These are phyloP conservation scores for Selenicereus undatus DNA, from an alignment of 148 eudicot genomes.

Conservation along the genomic window DNA sequence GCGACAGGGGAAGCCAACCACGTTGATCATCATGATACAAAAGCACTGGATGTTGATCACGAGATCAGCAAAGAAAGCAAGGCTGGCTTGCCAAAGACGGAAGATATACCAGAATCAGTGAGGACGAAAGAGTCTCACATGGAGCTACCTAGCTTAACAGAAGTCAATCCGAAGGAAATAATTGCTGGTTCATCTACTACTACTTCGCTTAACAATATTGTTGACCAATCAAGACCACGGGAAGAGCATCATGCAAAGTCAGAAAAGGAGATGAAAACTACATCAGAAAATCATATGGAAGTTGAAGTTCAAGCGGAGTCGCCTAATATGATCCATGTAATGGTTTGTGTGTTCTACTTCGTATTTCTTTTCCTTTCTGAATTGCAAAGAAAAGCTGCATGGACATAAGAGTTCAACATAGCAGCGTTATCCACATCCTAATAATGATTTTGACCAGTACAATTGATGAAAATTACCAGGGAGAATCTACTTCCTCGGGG, in stretches of 20 bases:
- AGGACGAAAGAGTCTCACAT: not conserved
- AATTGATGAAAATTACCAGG: conserved; percentile 7
- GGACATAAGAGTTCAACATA: not conserved
- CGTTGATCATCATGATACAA: not conserved
- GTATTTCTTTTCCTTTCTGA: not conserved
- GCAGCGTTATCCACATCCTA: not conserved
- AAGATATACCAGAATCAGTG: conserved; percentile 1
- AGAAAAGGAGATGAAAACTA: not conserved
- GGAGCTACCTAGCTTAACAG: not conserved
- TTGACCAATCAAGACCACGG: no score
- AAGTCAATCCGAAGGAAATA: conserved; percentile 2
- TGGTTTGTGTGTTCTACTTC: not conserved
- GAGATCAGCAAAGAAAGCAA: not conserved
- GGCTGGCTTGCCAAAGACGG: not conserved
- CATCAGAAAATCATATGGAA: not conserved
- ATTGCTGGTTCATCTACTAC: conserved; percentile 23
- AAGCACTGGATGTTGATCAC: not conserved
- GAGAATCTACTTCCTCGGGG: conserved; percentile 1
- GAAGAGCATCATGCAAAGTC: not conserved
- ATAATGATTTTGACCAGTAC: not conserved
- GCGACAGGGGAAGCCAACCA: not conserved
- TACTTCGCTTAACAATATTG: conserved; percentile 16
- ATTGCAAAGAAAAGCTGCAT: not conserved
- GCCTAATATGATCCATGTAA: conserved; percentile 8
- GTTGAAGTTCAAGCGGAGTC: not conserved